Evolutionary conservation across 441 rosid species (phyloP), one percentile per base, ranked within the genome.

Genomic region (Gossypium gossypioides): DNA sequence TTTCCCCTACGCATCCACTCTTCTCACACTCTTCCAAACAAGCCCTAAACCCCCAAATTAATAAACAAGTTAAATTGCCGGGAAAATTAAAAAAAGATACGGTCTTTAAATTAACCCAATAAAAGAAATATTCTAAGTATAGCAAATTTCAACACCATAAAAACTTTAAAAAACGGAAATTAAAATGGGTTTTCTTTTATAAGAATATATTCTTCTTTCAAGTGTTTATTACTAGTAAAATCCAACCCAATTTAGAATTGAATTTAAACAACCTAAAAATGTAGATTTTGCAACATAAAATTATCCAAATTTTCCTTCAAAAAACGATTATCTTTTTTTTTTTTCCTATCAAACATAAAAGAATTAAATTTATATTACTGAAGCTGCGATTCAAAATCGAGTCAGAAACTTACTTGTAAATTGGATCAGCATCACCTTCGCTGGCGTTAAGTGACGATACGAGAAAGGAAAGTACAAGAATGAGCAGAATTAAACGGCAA

Each of bases 21-120:
- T 81, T 85, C 82, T 91, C 85, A 66, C 97, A 93, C 51, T 86
- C 84, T 75, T 81, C 90, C 74, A 88, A 83, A 63, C 97, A 93
- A n/a, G 79, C 82, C 89, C 97, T 91, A 77, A 40, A 46, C 15
- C 5, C 32, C 32, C 32, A 62, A 69, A 18, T 29, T 68, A 8
- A 68, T 27, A 37, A 6, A 37, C 42, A 56, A 44, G 72, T 66
- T 52, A 66, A 54, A 68, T 71, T 48, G 12, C 74, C n/a, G 19
- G 44, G 69, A 69, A 72, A 27, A 3, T 3, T 27, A 27, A 27
- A 27, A 16, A 13, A 34, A 18, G 3, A 56, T n/a, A 44, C 42
- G 25, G 25, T 15, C 18, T 73, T 24, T 32, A 27, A 40, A 13
- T 27, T 13, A 46, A 72, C 21, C 16, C 16, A 2, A 48, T 48